These are phyloP conservation scores for Dinochytrium kinnereticum DNA, from an alignment of 371 early-diverging fungal species.

Conservation along the genomic window DNA sequence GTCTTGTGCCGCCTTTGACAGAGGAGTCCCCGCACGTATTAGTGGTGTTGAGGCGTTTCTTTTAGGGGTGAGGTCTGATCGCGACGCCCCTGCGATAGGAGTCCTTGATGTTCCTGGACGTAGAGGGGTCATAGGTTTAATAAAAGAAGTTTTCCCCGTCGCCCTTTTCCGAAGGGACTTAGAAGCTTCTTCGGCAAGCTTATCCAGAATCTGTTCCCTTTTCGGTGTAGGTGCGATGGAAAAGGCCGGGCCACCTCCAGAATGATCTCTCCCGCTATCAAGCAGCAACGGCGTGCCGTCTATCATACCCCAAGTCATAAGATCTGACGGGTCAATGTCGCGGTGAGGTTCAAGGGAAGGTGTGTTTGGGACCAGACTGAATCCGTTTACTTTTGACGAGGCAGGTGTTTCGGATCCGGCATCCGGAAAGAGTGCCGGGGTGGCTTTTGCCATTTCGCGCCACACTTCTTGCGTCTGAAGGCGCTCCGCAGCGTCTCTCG, in stretches of 20 bases:
- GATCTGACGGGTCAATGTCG: constrained; percentile 57
- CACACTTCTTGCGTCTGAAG: constrained; percentile 47
- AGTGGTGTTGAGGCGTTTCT: not conserved
- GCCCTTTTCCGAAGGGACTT: constrained; percentile 50
- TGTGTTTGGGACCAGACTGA: constrained; percentile 69
- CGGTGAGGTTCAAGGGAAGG: constrained; percentile 67
- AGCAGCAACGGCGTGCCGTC: constrained; percentile 51
- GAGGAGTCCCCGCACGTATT: constrained; percentile 5
- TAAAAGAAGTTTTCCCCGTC: not conserved
- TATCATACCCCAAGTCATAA: constrained; percentile 81
- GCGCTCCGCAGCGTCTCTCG: constrained; percentile 30
- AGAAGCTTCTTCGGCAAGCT: constrained; percentile 68
- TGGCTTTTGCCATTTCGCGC: constrained; percentile 44
- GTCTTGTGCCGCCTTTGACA: constrained; percentile 32
- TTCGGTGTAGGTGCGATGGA: constrained; percentile 67
- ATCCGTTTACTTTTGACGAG: constrained; percentile 51
- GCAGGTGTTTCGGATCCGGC: constrained; percentile 2
- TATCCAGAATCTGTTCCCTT: constrained; percentile 69
- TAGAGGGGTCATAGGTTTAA: not conserved
- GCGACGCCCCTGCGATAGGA: not conserved
- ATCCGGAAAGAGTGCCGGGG: constrained; percentile 51
- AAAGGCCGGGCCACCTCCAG: constrained; percentile 55
- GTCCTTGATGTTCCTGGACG: constrained; percentile 9
- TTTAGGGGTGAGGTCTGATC: constrained; percentile 10
- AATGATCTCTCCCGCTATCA: constrained; percentile 37